Evolutionary conservation across 345 rosid species (phyloP).

Genomic region (Schrenkiella parvula): DNA sequence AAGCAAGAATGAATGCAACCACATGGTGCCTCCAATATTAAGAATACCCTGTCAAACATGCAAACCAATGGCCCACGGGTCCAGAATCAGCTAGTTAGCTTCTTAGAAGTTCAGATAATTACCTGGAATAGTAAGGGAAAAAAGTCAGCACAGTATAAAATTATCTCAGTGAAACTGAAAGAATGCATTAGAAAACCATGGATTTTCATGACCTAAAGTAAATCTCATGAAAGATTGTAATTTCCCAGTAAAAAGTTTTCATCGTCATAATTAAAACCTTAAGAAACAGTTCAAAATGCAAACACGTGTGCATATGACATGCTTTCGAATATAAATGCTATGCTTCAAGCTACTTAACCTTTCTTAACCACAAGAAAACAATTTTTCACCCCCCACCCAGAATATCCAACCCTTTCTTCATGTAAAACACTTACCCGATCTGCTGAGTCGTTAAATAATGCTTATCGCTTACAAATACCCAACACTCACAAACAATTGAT

Average conservation of each 20-base stretch:
- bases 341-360: background rate
- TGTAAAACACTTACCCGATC: background rate
- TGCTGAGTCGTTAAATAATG: background rate
- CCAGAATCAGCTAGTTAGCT: slow-evolving; percentile 88
- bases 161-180: background rate
- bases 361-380: background rate
- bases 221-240: background rate
- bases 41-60: slow-evolving; percentile 82
- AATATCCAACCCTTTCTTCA: background rate
- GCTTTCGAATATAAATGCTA: background rate
- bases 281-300: background rate
- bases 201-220: background rate
- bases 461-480: background rate
- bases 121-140: slow-evolving; percentile 84
- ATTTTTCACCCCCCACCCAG: background rate
- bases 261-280: background rate
- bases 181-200: background rate
- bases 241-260: background rate
- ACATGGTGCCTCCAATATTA: slow-evolving; percentile 41
- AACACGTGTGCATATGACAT: background rate
- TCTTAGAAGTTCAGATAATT: slow-evolving; percentile 96
- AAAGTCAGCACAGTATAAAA: slow-evolving; percentile 44
- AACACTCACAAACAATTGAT: background rate
- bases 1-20: slow-evolving; percentile 33
- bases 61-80: slow-evolving; percentile 90